Evolutionary conservation across 768 basidiomycete genomes (phyloP).

Genomic region (Collybia sp.): DNA sequence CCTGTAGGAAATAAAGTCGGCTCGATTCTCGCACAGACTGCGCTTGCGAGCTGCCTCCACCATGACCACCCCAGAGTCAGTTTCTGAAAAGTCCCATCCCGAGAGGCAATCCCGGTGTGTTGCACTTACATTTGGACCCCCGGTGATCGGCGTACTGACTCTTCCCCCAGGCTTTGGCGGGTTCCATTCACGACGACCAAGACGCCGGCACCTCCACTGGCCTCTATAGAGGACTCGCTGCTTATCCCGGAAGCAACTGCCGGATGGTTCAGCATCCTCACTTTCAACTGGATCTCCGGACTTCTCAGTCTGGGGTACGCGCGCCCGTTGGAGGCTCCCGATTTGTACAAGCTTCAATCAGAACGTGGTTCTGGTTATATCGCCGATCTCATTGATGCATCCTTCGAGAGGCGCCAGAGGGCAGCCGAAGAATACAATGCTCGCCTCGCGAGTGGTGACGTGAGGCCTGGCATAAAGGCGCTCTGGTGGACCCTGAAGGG

Average conservation of each 20-base stretch:
- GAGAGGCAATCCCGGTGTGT: neutral
- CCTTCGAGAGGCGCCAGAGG: conserved; percentile 54
- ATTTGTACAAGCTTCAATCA: conserved; percentile 76
- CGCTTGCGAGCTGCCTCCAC: too few relatives aligned
- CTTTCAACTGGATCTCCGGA: conserved; percentile 74
- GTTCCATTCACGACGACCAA: conserved; percentile 37
- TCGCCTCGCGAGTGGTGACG: conserved; percentile 59
- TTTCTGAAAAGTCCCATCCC: too few relatives aligned
- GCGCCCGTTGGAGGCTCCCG: conserved; percentile 74
- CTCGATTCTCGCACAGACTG: too few relatives aligned
- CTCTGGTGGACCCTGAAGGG: conserved; percentile 61
- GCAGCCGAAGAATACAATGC: conserved; percentile 69
- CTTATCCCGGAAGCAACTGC: conserved; percentile 67
- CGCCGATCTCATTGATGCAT: conserved; percentile 56
- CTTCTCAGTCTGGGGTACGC: conserved; percentile 73
- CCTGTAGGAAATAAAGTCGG: too few relatives aligned
- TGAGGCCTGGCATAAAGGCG: conserved; percentile 47
- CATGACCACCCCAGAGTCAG: too few relatives aligned
- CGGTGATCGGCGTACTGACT: too few relatives aligned
- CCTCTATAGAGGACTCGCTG: conserved; percentile 54
- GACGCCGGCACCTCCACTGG: conserved; percentile 37
- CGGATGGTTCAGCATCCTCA: conserved; percentile 50
- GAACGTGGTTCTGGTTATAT: conserved; percentile 54
- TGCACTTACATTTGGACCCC: too few relatives aligned
- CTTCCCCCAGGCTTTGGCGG: conserved; percentile 18